Conservation (phyloP, 2,329 filamentous ascomycete genomes). For the Coniochaeta hoffmannii region DNA sequence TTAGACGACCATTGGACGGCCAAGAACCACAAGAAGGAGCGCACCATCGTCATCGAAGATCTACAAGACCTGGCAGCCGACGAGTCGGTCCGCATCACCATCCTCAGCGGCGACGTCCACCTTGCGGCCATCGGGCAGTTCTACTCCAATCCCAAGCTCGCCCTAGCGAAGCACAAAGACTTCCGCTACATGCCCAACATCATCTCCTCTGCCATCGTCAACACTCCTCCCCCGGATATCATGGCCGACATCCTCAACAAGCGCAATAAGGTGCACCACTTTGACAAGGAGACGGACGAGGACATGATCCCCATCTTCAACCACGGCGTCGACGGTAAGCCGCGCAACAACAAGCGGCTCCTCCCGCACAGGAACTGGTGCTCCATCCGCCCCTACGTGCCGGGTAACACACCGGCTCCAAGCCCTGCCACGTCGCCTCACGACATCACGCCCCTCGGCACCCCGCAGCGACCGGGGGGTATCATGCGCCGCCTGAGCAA, state of each 20-base stretch:
- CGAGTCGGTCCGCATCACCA: constrained; percentile 85
- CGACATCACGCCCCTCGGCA: constrained; percentile 31
- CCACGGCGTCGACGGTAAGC: constrained; percentile 81
- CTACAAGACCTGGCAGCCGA: constrained; percentile 89
- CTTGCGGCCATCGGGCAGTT: constrained; percentile 90
- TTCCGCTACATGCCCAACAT: constrained; percentile 96
- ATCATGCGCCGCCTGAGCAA: constrained; percentile 23
- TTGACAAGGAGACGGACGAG: constrained; percentile 76
- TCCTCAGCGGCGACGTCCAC: constrained; percentile 90
- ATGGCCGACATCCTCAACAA: constrained; percentile 90
- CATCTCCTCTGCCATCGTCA: constrained; percentile 89
- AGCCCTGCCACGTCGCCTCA: constrained; percentile 51
- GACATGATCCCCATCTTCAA: constrained; percentile 92
- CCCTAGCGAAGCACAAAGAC: constrained; percentile 78
- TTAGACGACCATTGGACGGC: constrained; percentile 97
- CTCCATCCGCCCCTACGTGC: constrained; percentile 77
- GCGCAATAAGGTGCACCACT: constrained; percentile 74
- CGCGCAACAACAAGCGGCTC: constrained; percentile 83
- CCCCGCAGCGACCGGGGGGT: constrained; percentile 27
- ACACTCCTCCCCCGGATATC: constrained; percentile 79
- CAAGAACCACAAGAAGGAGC: constrained; percentile 86
- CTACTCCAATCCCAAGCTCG: constrained; percentile 80
- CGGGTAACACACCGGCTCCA: constrained; percentile 65
- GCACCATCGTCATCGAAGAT: constrained; percentile 80
- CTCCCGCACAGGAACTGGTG: constrained; percentile 94